Base-by-base conservation (phyloP, 495 filamentous ascomycete species). In the Penicillium coprophilum region DNA sequence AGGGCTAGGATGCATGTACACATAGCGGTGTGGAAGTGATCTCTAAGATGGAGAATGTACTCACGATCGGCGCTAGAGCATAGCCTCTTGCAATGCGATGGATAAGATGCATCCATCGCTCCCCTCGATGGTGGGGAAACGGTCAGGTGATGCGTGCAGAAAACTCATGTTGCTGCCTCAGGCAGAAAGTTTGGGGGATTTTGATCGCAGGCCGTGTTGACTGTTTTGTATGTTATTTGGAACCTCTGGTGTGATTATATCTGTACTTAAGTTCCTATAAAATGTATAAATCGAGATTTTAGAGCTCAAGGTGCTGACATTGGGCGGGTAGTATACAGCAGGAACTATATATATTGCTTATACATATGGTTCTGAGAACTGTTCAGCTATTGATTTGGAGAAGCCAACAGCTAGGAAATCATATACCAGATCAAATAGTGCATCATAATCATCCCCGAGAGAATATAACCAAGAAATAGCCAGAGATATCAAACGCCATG, bases 61-160 rank as follows among this genome's bases (percentile, higher is more conserved):
- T 77, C 64, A 77, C 73, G 72, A 72, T 75, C 67, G 71, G 71
- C 72, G 63, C 62, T 65, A 57, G 48, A 67, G 53, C 41, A 57
- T 20, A 34, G 59, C 60, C 54, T 55, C 36, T 63, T 48, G 50
- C 50, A 49, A 66, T 54, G 55, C 38, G 63, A 62, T 63, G 59
- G 57, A 62, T 43, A 55, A 57, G 61, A 64, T 41, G 60, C 60
- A 58, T 62, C 32, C 55, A 60, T 58, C 48, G 32, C 48, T 62
- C 65, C 65, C 65, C 65, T 66, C 63, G 43, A 65, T 69, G 66
- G 68, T 71, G 71, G 68, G 71, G 57, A 57, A 63, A 56, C 12
- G 49, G 62, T 71, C 71, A 74, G 58, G 68, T 72, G 71, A 72
- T 60, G 50, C 17, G 52, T 51, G 41, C 48, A 66, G 64, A 62